Evolutionary conservation across 179 eudicot species (phyloP).

Genomic region (Monotropa hypopitys): DNA sequence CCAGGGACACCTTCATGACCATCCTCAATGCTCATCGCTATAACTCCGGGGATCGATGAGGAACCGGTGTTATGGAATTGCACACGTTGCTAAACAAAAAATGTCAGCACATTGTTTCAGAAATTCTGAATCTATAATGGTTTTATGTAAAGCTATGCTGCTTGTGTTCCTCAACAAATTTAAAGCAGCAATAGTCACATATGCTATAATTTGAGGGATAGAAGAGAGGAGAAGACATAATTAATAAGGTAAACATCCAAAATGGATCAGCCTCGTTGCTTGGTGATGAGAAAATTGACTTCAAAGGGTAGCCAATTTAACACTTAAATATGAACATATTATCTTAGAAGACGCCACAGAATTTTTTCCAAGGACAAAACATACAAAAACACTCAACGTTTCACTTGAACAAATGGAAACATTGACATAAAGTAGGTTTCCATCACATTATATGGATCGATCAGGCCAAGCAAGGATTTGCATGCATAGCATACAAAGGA

Average conservation of each 20-base stretch:
- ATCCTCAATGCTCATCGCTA: slow-evolving; percentile 93
- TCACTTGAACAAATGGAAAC: no score
- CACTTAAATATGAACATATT: background rate
- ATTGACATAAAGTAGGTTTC: background rate
- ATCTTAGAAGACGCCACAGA: background rate
- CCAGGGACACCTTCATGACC: slow-evolving; percentile 55
- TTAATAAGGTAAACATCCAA: background rate
- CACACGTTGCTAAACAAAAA: slow-evolving; percentile 56
- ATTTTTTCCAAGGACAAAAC: background rate
- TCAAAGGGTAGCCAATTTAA: background rate
- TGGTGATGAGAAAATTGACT: background rate
- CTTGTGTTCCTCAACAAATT: background rate
- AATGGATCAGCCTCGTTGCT: background rate
- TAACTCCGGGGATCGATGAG: slow-evolving; percentile 68
- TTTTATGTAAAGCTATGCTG: background rate
- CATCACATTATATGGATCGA: background rate
- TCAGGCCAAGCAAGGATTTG: background rate
- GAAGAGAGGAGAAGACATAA: background rate
- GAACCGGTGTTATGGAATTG: slow-evolving; percentile 74
- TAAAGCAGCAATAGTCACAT: background rate
- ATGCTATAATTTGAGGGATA: background rate
- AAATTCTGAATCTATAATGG: background rate
- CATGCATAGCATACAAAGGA: background rate
- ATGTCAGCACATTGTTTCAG: background rate
- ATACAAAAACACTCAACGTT: no score